Conservation (phyloP, 2,329 filamentous ascomycete species). For the Volutella citrinella region DNA sequence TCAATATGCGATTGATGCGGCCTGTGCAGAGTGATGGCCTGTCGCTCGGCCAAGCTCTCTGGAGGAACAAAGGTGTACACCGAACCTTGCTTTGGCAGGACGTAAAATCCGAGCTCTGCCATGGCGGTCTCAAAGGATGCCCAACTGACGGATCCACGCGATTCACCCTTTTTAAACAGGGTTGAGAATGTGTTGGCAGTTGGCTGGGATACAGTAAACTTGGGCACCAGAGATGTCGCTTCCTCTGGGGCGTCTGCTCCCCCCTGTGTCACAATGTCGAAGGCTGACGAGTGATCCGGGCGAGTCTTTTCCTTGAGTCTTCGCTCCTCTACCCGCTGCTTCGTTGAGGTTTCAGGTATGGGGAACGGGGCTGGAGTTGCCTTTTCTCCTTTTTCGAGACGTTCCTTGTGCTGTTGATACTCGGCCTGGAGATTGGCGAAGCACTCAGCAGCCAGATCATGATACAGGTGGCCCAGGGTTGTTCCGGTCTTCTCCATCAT, state of each 20-base stretch:
- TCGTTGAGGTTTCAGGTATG: too few species aligned
- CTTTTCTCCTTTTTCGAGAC: slow-evolving; percentile 16
- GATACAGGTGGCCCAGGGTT: slow-evolving; percentile 41
- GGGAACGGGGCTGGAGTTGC: too few species aligned
- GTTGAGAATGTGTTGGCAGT: slow-evolving; percentile 37
- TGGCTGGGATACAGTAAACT: too few species aligned
- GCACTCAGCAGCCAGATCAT: slow-evolving; percentile 39
- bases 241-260: slow-evolving; percentile 7
- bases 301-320: slow-evolving; percentile 44
- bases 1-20: slow-evolving; percentile 36
- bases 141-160: slow-evolving; percentile 34
- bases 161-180: slow-evolving; percentile 28
- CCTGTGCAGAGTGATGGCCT: slow-evolving; percentile 33
- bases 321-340: slow-evolving; percentile 30
- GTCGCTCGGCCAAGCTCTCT: slow-evolving; percentile 18
- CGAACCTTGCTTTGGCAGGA: slow-evolving; percentile 39
- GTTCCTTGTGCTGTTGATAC: slow-evolving; percentile 22
- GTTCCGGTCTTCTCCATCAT: slow-evolving; percentile 36
- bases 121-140: slow-evolving; percentile 38
- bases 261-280: too few species aligned
- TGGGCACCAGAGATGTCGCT: not conserved
- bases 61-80: slow-evolving; percentile 39
- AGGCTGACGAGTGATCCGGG: slow-evolving; percentile 31
- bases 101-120: slow-evolving; percentile 38
- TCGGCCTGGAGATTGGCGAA: slow-evolving; percentile 30